Base-by-base conservation (phyloP, 176 grass and related monocot species). In the Avena insularis region DNA sequence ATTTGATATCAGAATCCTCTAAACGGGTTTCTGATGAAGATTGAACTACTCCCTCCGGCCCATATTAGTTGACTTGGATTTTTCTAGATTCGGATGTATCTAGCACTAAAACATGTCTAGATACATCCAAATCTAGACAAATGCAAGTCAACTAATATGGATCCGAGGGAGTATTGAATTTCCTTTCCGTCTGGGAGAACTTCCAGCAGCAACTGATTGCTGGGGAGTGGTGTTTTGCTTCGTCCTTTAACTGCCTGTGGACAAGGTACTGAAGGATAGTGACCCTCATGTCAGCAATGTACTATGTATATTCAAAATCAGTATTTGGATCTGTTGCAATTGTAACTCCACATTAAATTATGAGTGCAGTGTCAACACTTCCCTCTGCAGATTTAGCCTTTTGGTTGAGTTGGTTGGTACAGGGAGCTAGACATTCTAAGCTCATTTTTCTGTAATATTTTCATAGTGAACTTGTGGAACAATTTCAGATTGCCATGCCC, bases 1-100 rank as follows among this genome's bases (percentile, higher is more conserved):
- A 38, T 68, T 36, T 68, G 71, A 25, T 16, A 75, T 75, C 12
- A 43, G 47, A 49, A 75, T 50, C 21, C 6, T 75, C 2, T 6
- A 27, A 51, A 51, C 46, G 51, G n/a, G 46, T 74, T 25, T 74
- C 71, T 74, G 71, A 75, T 66, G 63, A 66, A 65, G 23, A 65
- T 65, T 65, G 13, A 46, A 71, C 19, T 12, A 25, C 25, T 25
- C 25, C 25, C 25, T 25, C 25, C 25, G 25, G 25, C 25, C 25
- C 25, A 25, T 25, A 25, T 25, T 25, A 25, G 25, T 25, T 25
- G 25, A 25, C 25, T 25, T 25, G 25, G 25, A 25, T 25, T 25
- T 25, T 25, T 25, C 25, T 25, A 25, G 25, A 25, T 25, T 25
- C 25, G 25, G 25, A 25, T 25, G 25, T 25, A 25, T 25, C 25